Conservation (phyloP, 2,329 filamentous ascomycete species). For the Ilyonectria sp. region DNA sequence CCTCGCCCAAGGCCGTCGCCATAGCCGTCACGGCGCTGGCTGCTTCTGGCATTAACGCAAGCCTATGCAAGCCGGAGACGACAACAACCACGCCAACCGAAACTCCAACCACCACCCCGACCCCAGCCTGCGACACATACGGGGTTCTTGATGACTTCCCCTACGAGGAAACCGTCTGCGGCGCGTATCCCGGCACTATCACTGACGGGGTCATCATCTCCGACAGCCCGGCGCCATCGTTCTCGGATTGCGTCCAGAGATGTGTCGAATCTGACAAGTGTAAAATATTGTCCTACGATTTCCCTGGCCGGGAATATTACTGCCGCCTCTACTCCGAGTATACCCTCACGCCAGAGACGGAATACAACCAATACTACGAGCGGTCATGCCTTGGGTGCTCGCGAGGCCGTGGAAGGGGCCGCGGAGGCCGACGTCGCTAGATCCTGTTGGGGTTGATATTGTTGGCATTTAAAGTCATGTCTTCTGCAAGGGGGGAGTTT, state of each 20-base stretch:
- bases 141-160: not conserved
- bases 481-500: too few relatives aligned
- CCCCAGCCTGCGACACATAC: not conserved
- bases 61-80: constrained; percentile 8
- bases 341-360: not conserved
- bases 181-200: not conserved
- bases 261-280: not conserved
- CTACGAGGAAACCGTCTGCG: not conserved
- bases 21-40: constrained; percentile 29
- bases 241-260: not conserved
- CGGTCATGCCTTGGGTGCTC: not conserved
- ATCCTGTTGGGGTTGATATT: not conserved
- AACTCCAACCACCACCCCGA: not conserved
- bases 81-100: not conserved
- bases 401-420: not conserved
- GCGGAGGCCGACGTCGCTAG: not conserved
- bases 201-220: not conserved
- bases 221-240: not conserved
- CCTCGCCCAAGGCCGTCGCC: constrained; percentile 29
- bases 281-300: not conserved
- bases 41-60: constrained; percentile 21
- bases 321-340: constrained; percentile 1
- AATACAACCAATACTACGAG: not conserved
- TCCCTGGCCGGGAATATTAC: constrained; percentile 1
- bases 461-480: too few relatives aligned